These are phyloP conservation scores for Hydrangea macrophylla DNA, from an alignment of 148 eudicot species.

Conservation along the genomic window DNA sequence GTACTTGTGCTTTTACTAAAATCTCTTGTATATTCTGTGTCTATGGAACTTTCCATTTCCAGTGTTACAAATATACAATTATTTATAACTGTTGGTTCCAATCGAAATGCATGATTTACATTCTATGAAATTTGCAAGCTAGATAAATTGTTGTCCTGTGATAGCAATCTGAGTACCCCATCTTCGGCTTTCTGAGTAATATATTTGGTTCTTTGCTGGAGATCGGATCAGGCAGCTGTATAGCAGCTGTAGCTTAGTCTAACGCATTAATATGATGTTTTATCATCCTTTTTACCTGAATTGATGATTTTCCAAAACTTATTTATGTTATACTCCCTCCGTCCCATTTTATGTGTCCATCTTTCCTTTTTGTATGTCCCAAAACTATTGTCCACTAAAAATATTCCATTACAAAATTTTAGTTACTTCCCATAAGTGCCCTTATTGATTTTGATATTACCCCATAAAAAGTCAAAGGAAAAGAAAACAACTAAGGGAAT, in stretches of 20 bases:
- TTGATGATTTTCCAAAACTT: too few relatives aligned
- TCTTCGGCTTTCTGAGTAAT: background rate
- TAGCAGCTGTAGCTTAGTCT: background rate
- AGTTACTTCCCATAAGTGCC: too few relatives aligned
- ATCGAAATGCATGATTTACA: background rate
- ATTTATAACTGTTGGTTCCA: background rate
- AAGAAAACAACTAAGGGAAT: too few relatives aligned
- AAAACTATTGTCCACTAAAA: too few relatives aligned
- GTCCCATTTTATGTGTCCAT: background rate
- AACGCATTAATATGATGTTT: background rate
- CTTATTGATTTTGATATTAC: too few relatives aligned
- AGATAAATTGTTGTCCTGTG: background rate
- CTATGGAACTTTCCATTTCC: background rate
- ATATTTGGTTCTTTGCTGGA: background rate
- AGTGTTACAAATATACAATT: background rate
- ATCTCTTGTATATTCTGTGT: background rate
- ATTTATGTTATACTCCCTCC: too few relatives aligned
- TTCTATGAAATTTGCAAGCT: background rate
- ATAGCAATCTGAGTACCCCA: background rate
- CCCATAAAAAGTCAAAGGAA: too few relatives aligned
- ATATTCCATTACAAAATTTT: too few relatives aligned
- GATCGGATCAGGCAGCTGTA: background rate
- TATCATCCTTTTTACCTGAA: background rate
- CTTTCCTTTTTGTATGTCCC: too few relatives aligned
- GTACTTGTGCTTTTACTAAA: background rate